A percentile compares a stretch with the other conserved stretches of the same genome.
Evolutionary conservation across 2,329 filamentous ascomycete genomes (phyloP).

Genomic region (Thielaviopsis musarum): DNA sequence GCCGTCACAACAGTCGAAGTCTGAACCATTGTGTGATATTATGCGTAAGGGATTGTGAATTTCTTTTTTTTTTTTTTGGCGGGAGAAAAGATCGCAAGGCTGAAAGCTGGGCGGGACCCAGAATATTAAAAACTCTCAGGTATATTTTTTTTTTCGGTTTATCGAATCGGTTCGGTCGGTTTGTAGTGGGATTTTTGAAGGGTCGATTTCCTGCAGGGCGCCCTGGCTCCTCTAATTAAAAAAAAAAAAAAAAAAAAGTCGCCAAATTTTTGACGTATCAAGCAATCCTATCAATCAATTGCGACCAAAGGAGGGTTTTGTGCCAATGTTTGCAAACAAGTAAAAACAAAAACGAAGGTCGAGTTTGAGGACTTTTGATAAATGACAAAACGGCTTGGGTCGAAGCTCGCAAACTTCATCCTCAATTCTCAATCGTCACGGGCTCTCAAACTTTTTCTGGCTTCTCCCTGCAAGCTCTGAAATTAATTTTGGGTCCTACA

Average conservation of each 20-base stretch:
- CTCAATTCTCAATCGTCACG: neutral
- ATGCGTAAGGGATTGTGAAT: slow-evolving; percentile 3
- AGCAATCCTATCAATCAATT: too few relatives aligned
- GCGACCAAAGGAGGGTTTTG: too few relatives aligned
- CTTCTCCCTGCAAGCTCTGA: neutral
- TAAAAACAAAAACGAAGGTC: too few relatives aligned
- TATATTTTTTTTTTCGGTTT: neutral
- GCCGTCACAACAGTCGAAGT: slow-evolving; percentile 40
- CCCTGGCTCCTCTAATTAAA: too few relatives aligned
- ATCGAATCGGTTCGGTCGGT: neutral
- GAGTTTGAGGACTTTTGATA: too few relatives aligned
- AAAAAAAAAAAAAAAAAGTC: neutral
- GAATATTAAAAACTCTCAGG: neutral
- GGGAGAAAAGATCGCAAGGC: neutral
- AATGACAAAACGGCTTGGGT: too few relatives aligned
- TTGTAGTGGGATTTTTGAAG: neutral
- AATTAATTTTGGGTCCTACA: neutral
- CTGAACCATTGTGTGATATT: slow-evolving; percentile 25
- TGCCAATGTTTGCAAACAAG: too few relatives aligned
- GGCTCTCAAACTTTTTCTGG: neutral
- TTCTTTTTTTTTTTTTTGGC: neutral
- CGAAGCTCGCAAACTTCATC: neutral
- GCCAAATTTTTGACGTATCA: too few relatives aligned
- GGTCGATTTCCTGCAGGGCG: too few relatives aligned
- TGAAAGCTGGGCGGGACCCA: neutral